Conservation (phyloP, 202 grass and related monocot genomes). For the Schoenoplectus tabernaemontani region DNA sequence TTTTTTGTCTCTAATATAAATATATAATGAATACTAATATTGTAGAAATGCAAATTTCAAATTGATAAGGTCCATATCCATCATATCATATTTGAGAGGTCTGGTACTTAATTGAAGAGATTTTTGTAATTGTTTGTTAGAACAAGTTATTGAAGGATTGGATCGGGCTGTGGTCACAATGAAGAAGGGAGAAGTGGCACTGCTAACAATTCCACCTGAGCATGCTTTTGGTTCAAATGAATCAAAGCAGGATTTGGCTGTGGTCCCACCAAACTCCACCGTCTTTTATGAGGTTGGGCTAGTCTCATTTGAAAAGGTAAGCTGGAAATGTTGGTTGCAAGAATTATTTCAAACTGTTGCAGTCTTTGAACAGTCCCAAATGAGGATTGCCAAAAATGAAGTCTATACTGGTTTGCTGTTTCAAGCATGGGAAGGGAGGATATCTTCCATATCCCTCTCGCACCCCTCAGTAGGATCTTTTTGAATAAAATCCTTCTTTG, state of each 20-base stretch:
- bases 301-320: constrained; percentile 72
- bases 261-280: constrained; percentile 47
- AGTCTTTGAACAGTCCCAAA: background rate
- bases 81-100: background rate
- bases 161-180: constrained; percentile 61
- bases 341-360: background rate
- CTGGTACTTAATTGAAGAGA: background rate
- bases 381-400: background rate
- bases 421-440: background rate
- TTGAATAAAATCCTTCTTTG: background rate
- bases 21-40: background rate
- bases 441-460: background rate
- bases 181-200: constrained; percentile 69
- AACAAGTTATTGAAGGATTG: constrained; percentile 74
- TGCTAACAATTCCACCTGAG: constrained; percentile 50
- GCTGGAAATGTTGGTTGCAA: background rate
- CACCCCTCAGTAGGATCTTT: too few relatives aligned
- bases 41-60: background rate
- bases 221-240: constrained; percentile 55
- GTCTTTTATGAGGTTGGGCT: constrained; percentile 64
- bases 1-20: background rate
- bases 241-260: constrained; percentile 44
- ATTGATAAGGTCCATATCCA: background rate
- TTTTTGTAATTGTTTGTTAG: constrained; percentile 7
- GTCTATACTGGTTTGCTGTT: background rate